Evolutionary conservation across 2,329 filamentous ascomycete genomes (phyloP).

Genomic region (Monosporascus sp.): DNA sequence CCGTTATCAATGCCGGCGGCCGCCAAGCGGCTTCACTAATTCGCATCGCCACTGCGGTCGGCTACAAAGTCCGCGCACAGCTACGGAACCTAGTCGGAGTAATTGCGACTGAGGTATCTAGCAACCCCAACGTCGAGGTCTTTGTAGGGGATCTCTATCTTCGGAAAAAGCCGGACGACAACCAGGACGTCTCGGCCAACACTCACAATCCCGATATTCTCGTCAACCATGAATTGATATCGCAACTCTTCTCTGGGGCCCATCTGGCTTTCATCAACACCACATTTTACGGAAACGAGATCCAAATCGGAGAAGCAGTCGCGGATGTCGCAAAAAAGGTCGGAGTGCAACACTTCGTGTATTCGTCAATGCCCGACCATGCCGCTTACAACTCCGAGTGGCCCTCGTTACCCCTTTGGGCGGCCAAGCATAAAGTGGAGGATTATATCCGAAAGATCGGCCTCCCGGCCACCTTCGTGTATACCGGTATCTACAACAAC

Average conservation of each 20-base stretch:
- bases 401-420: conserved; percentile 86
- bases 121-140: conserved; percentile 69
- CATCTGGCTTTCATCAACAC: conserved; percentile 97
- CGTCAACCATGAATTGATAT: conserved; percentile 68
- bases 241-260: conserved; percentile 73
- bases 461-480: conserved; percentile 85
- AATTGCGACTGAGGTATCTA: conserved; percentile 79
- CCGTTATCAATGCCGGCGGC: conserved; percentile 92
- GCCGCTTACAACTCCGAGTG: conserved; percentile 69
- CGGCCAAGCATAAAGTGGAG: conserved; percentile 86
- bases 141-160: conserved; percentile 61
- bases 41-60: conserved; percentile 86
- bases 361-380: conserved; percentile 96
- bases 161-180: conserved; percentile 45
- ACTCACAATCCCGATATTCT: conserved; percentile 58
- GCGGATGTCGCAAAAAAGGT: conserved; percentile 84
- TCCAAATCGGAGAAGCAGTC: conserved; percentile 79
- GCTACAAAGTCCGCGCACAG: conserved; percentile 89
- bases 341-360: conserved; percentile 85
- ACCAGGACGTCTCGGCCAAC: conserved; percentile 62
- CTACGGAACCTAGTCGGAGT: conserved; percentile 81
- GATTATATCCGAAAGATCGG: conserved; percentile 81
- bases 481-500: conserved; percentile 98
- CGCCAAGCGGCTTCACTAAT: conserved; percentile 94
- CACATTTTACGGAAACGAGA: conserved; percentile 92